Evolutionary conservation across 805 yeast genomes (phyloP).

Genomic region (Suhomyces kilbournensis): DNA sequence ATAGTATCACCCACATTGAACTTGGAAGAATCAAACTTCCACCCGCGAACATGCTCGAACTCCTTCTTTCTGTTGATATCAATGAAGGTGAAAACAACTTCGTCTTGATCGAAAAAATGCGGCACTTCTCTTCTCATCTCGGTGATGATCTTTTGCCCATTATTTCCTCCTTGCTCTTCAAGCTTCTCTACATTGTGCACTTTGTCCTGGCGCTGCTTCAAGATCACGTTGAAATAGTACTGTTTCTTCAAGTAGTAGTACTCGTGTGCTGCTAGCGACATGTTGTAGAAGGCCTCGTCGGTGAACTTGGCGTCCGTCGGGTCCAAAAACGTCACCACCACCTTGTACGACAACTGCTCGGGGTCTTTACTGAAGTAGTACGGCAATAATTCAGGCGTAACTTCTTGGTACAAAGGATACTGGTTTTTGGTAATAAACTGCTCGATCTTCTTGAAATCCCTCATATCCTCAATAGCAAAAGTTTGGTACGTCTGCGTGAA

Average conservation of each 20-base stretch:
- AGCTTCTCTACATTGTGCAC: conserved; percentile 40
- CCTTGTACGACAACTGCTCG: conserved; percentile 37
- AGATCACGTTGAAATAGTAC: conserved; percentile 34
- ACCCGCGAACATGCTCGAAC: conserved; percentile 27
- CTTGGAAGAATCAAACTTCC: conserved; percentile 35
- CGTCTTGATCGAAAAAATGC: conserved; percentile 41
- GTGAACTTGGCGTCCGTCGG: conserved; percentile 30
- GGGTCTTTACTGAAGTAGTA: conserved; percentile 31
- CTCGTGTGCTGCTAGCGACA: conserved; percentile 48
- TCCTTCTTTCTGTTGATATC: conserved; percentile 43
- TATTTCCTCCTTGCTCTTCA: conserved; percentile 42
- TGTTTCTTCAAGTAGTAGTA: conserved; percentile 45
- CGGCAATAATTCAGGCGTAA: conserved; percentile 38
- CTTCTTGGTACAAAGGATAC: conserved; percentile 51
- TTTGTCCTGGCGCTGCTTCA: conserved; percentile 34
- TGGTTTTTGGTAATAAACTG: conserved; percentile 50
- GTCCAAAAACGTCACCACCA: conserved; percentile 49
- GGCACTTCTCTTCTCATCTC: conserved; percentile 52
- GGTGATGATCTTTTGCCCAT: conserved; percentile 38
- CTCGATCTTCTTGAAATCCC: conserved; percentile 47
- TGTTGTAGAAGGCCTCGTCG: conserved; percentile 33
- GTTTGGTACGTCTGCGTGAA: conserved; percentile 54
- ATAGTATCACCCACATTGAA: conserved; percentile 55
- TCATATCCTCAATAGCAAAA: conserved; percentile 60
- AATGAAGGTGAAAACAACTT: conserved; percentile 46